Conservation (phyloP, 495 filamentous ascomycete genomes). For the Neurospora discreta region DNA sequence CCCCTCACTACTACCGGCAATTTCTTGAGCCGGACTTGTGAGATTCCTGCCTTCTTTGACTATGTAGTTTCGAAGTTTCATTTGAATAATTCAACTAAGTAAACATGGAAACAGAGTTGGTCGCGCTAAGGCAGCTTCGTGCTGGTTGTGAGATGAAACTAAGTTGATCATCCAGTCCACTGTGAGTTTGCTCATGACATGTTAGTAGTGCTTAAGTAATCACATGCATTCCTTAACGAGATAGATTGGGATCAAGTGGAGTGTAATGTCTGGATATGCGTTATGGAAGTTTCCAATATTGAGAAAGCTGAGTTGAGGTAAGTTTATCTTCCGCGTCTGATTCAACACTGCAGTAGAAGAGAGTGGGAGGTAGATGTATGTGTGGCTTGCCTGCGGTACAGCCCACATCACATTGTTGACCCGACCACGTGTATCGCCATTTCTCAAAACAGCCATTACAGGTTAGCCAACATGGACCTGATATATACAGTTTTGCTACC, state of each 20-base stretch:
- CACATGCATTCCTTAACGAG: neutral
- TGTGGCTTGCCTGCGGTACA: no score
- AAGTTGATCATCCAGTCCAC: neutral
- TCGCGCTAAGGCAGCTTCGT: neutral
- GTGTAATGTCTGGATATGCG: neutral
- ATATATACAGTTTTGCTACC: no score
- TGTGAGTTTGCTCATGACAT: neutral
- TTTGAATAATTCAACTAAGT: neutral
- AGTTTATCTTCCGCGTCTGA: neutral
- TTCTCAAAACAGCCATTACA: no score
- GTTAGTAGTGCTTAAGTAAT: neutral
- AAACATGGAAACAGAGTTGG: neutral
- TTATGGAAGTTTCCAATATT: neutral
- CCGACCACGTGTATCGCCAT: no score
- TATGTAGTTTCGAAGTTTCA: neutral
- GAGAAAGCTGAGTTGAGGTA: neutral
- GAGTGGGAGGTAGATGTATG: neutral
- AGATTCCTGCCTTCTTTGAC: neutral
- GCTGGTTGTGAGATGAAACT: neutral
- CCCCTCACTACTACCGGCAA: neutral
- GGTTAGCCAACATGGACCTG: no score
- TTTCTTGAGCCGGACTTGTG: neutral
- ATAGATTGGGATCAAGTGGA: neutral
- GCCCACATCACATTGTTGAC: no score
- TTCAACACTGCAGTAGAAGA: neutral